These are phyloP conservation scores for Podila minutissima DNA, from an alignment of 192 early-diverging fungal genomes.

Conservation along the genomic window DNA sequence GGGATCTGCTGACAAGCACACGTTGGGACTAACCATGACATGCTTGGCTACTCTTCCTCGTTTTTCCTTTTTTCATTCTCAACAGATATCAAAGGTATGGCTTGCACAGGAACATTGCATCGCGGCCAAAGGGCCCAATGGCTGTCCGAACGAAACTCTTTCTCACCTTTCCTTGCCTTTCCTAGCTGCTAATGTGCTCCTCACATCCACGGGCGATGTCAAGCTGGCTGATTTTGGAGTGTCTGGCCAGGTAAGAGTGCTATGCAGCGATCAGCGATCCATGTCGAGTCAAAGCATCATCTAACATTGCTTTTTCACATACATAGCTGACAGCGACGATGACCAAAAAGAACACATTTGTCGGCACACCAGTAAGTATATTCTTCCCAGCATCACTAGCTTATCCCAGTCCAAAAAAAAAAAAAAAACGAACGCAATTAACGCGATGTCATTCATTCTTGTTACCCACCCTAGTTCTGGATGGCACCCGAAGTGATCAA, in stretches of 20 bases:
- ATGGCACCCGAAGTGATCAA: slow-evolving; percentile 97
- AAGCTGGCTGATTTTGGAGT: slow-evolving; percentile 99
- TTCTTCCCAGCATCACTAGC: not conserved
- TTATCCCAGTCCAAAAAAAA: not conserved
- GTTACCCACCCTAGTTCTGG: slow-evolving; percentile 70
- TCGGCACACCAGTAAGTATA: slow-evolving; percentile 86
- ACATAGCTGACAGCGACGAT: slow-evolving; percentile 81
- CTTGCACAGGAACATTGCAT: not conserved
- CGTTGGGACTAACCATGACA: too few species aligned
- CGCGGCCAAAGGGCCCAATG: too few species aligned
- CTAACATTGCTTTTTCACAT: not conserved
- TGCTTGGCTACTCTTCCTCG: not conserved
- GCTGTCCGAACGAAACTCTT: not conserved
- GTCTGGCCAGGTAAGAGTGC: slow-evolving; percentile 76
- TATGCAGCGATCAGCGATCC: not conserved
- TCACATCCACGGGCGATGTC: slow-evolving; percentile 62
- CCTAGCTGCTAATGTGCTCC: slow-evolving; percentile 85
- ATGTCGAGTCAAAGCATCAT: not conserved
- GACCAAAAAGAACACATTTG: slow-evolving; percentile 97
- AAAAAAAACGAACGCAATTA: not conserved
- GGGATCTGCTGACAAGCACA: not conserved
- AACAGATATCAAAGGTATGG: slow-evolving; percentile 47
- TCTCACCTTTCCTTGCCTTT: not conserved
- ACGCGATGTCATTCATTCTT: too few species aligned
- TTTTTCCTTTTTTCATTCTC: not conserved